These are phyloP conservation scores for Pyrenophora graminea DNA, from an alignment of 2,329 filamentous ascomycete genomes.

Conservation along the genomic window DNA sequence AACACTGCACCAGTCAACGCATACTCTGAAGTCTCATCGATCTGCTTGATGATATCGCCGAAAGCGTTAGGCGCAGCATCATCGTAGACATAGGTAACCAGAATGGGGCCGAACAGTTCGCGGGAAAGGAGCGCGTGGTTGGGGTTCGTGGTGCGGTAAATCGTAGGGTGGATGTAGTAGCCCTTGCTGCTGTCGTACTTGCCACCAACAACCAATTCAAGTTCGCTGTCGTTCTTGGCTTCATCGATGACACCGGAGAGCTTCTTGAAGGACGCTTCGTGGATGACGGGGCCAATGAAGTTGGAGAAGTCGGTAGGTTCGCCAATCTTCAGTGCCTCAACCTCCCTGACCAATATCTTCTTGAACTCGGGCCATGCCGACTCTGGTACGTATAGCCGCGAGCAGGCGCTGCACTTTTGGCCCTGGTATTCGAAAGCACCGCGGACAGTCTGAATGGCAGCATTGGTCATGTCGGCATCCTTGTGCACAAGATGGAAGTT, in stretches of 20 bases:
- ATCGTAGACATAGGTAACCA: conserved; percentile 77
- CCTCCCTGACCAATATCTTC: conserved; percentile 68
- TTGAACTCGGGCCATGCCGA: conserved; percentile 76
- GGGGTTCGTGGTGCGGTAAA: conserved; percentile 76
- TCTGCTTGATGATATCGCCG: conserved; percentile 61
- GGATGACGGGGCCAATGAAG: conserved; percentile 88
- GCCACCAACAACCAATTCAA: conserved; percentile 75
- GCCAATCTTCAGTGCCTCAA: conserved; percentile 71
- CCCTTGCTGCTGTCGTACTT: conserved; percentile 77
- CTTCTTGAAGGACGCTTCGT: conserved; percentile 80
- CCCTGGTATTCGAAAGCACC: conserved; percentile 90
- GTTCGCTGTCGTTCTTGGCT: conserved; percentile 73
- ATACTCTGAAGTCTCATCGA: conserved; percentile 76
- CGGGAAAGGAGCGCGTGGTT: conserved; percentile 73
- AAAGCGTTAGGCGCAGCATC: conserved; percentile 66
- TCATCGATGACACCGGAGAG: conserved; percentile 75
- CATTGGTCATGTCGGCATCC: conserved; percentile 77
- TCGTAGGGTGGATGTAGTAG: conserved; percentile 82
- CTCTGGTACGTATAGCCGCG: conserved; percentile 75
- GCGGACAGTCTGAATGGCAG: conserved; percentile 79
- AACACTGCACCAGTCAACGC: conserved; percentile 78
- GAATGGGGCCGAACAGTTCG: conserved; percentile 81
- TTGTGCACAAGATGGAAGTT: conserved; percentile 87
- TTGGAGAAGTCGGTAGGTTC: conserved; percentile 71
- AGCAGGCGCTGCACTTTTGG: conserved; percentile 88